Conservation (phyloP, 2,329 filamentous ascomycete species). For the Mollisiaceae sp. region DNA sequence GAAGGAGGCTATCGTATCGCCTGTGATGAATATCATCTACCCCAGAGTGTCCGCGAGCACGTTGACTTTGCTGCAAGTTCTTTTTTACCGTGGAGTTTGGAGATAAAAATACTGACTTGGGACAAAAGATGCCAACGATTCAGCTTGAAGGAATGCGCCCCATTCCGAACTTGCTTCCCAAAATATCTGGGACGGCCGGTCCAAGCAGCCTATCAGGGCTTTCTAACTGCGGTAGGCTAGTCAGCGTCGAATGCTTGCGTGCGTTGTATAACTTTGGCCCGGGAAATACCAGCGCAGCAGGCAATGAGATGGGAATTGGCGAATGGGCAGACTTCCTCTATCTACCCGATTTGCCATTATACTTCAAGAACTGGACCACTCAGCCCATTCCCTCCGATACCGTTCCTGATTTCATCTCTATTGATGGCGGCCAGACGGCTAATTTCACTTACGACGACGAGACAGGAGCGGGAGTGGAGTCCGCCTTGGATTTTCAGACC, state of each 20-base stretch:
- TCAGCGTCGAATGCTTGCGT: conserved; percentile 60
- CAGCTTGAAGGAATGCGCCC: conserved; percentile 29
- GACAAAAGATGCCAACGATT: conserved; percentile 30
- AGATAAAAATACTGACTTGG: conserved; percentile 15
- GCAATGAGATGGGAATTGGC: conserved; percentile 58
- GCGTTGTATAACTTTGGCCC: conserved; percentile 54
- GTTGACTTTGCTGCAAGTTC: conserved; percentile 38
- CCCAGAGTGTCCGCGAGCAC: conserved; percentile 31
- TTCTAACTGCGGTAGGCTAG: conserved; percentile 53
- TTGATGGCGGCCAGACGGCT: conserved; percentile 42
- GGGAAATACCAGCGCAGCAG: conserved; percentile 42
- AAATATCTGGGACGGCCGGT: conserved; percentile 5
- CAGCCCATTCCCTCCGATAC: conserved; percentile 49
- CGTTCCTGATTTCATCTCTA: conserved; percentile 40
- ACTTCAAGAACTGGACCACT: conserved; percentile 51
- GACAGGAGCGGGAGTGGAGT: conserved; percentile 1
- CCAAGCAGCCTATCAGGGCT: conserved; percentile 21
- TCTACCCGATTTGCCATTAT: conserved; percentile 53
- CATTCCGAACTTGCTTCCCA: conserved; percentile 23
- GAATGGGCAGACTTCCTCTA: conserved; percentile 60
- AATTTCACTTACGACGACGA: conserved; percentile 37
- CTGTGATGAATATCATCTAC: conserved; percentile 37
- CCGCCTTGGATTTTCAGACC: conserved; percentile 43
- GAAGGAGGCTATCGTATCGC: conserved; percentile 50
- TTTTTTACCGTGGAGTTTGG: conserved; percentile 33